phyloP scores from a whole-genome alignment of 345 rosid genomes.

The thale cress (Arabidopsis thaliana) region DNA sequence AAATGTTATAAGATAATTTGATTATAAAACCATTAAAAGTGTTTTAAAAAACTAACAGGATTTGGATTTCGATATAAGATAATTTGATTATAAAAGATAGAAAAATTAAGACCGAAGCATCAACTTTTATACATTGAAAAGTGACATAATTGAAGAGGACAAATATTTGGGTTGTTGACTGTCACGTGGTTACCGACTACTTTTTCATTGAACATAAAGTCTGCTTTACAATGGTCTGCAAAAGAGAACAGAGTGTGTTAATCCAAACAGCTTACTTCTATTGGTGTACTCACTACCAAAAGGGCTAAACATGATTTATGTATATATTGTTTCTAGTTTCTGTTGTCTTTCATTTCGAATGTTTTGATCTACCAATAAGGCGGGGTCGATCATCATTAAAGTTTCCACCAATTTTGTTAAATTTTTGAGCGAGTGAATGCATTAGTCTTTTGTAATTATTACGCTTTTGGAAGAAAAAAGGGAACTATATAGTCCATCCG shows the following conservation, averaged over 20 bases:
- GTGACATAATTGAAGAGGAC: not conserved
- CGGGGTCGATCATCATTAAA: constrained; percentile 25
- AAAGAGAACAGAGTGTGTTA: constrained; percentile 20
- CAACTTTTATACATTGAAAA: not conserved
- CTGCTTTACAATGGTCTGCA: constrained; percentile 2
- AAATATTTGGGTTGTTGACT: not conserved
- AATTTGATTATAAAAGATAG: no score
- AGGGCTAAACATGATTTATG: constrained; percentile 6
- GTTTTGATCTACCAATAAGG: constrained; percentile 6
- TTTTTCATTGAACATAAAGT: constrained; percentile 15
- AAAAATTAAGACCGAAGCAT: not conserved
- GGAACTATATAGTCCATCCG: not conserved
- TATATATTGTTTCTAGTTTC: not conserved
- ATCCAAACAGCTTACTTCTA: constrained; percentile 22
- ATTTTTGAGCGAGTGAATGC: not conserved
- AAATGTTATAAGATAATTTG: not conserved
- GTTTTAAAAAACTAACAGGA: no score
- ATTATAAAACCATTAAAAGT: no score
- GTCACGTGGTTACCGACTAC: constrained; percentile 30
- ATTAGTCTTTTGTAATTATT: constrained; percentile 23
- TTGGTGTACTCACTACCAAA: not conserved
- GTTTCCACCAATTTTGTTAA: constrained; percentile 1
- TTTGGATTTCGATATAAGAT: not conserved
- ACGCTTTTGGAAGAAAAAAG: not conserved
- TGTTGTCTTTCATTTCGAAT: not conserved